phyloP scores from a whole-genome alignment of 1,139 yeast species.

The Lodderomyces pseudojiufengensis region DNA sequence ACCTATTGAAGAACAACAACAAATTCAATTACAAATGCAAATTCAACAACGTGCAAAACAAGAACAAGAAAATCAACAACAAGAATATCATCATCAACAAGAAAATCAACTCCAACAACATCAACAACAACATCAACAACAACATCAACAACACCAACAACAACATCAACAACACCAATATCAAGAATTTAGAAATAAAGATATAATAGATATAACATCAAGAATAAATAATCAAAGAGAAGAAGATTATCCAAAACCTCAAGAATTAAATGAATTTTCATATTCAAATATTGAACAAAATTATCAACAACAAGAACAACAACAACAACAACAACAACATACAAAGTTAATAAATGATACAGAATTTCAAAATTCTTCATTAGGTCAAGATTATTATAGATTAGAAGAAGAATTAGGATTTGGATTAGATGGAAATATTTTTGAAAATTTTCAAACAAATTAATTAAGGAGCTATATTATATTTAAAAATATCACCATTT shows the following conservation, averaged over 20 bases:
- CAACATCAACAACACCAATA: slow-evolving; percentile 16
- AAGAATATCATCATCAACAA: slow-evolving; percentile 15
- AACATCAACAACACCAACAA: slow-evolving; percentile 21
- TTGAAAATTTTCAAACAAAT: slow-evolving; percentile 4
- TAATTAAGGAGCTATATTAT: slow-evolving; percentile 11
- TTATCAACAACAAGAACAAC: too few relatives aligned
- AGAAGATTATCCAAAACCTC: slow-evolving; percentile 37
- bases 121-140: slow-evolving; percentile 33
- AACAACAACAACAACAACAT: slow-evolving; percentile 1
- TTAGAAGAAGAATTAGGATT: slow-evolving; percentile 47
- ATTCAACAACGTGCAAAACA: slow-evolving; percentile 31
- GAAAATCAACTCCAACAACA: slow-evolving; percentile 19
- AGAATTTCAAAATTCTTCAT: slow-evolving; percentile 8
- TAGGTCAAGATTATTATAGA: slow-evolving; percentile 30
- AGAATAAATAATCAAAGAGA: slow-evolving; percentile 4
- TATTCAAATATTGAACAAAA: slow-evolving; percentile 18
- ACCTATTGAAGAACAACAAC: slow-evolving; percentile 68
- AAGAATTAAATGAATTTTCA: slow-evolving; percentile 42
- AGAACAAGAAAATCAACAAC: slow-evolving; percentile 18
- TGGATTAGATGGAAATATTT: slow-evolving; percentile 40
- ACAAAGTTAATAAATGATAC: slow-evolving; percentile 5
- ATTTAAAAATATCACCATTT: slow-evolving; percentile 50
- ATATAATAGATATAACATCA: neutral
- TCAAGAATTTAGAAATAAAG: slow-evolving; percentile 10
- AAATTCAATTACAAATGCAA: slow-evolving; percentile 39